Conservation (phyloP, 345 rosid species). For the Salix caprea region DNA sequence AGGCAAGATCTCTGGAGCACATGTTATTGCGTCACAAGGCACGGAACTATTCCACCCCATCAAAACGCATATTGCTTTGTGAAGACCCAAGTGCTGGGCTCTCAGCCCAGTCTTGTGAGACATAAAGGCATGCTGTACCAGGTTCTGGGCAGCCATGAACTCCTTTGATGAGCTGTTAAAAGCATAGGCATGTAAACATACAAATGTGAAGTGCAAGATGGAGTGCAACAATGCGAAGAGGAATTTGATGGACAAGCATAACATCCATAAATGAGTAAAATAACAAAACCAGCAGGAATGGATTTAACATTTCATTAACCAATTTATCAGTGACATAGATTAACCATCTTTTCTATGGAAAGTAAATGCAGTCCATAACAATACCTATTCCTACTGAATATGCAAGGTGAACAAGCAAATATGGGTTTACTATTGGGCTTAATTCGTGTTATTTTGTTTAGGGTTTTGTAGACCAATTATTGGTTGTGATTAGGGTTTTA, state of each 20-base stretch:
- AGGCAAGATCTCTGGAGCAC: constrained; percentile 41
- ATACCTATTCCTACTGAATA: not conserved
- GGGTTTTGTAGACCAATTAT: too few relatives aligned
- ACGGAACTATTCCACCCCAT: constrained; percentile 48
- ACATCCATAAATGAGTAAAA: not conserved
- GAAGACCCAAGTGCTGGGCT: constrained; percentile 51
- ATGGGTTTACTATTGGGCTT: not conserved
- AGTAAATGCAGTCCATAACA: not conserved
- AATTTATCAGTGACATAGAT: not conserved
- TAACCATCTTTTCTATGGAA: not conserved
- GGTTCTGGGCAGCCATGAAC: constrained; percentile 41
- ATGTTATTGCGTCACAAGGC: constrained; percentile 36
- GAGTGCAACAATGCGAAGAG: not conserved
- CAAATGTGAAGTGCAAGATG: not conserved
- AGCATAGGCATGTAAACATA: constrained; percentile 4
- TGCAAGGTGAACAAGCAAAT: not conserved
- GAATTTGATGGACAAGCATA: not conserved
- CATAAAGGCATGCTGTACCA: constrained; percentile 54
- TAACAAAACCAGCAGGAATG: not conserved
- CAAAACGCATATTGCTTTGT: constrained; percentile 50
- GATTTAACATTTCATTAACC: not conserved
- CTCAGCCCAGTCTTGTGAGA: constrained; percentile 48
- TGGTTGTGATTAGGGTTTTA: too few relatives aligned
- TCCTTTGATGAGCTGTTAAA: constrained; percentile 46
- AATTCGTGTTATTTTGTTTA: too few relatives aligned